phyloP scores from a whole-genome alignment of 129 eudicot species.

The Scalesia atractyloides region DNA sequence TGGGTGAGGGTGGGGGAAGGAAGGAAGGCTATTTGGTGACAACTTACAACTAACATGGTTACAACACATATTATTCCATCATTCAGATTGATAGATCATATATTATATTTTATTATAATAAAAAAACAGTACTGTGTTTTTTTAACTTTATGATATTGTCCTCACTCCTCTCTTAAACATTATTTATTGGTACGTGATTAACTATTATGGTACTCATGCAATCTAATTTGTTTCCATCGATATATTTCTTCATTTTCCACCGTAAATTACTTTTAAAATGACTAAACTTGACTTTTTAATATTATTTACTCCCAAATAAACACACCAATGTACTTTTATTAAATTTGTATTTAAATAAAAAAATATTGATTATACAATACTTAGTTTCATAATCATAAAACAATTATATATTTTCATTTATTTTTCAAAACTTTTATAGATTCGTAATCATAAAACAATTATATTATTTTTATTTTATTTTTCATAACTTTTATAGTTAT shows the following conservation, averaged over 20 bases:
- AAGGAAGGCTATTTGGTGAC: not conserved
- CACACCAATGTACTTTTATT: not conserved
- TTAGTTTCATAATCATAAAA: not conserved
- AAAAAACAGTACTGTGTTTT: not conserved
- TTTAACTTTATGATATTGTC: not conserved
- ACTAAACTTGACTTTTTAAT: slow-evolving; percentile 1
- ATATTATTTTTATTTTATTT: not conserved
- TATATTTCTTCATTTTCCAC: not conserved
- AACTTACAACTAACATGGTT: not conserved
- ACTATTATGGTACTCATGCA: not conserved
- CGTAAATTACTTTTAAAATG: not conserved
- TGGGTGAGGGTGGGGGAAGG: too few relatives aligned
- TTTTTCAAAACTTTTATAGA: too few relatives aligned
- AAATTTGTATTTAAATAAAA: too few relatives aligned
- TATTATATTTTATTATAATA: not conserved
- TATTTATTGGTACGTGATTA: not conserved
- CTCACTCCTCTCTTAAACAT: not conserved
- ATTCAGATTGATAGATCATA: not conserved
- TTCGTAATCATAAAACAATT: not conserved
- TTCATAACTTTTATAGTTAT: too few relatives aligned
- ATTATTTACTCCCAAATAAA: not conserved
- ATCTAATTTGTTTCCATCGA: not conserved
- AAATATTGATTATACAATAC: not conserved
- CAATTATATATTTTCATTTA: not conserved
- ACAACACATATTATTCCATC: too few relatives aligned